Base-by-base conservation (phyloP, 768 basidiomycete genomes). In the Lentinula lateritia region DNA sequence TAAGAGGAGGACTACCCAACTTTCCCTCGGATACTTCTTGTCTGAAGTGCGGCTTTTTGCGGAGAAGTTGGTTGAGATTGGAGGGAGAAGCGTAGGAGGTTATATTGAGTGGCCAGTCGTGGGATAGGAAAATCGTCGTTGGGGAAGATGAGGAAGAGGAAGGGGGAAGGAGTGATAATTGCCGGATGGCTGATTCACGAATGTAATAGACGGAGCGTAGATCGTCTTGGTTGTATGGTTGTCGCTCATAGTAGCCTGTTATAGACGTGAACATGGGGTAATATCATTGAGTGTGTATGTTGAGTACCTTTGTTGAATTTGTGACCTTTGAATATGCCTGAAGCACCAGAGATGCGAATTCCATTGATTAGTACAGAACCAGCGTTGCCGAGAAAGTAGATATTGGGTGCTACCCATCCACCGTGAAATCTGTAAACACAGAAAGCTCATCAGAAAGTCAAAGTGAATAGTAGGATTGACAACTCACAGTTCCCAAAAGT, bases 351-450 rank as follows among this genome's bases (percentile, higher is more conserved):
- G 48, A 99, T 91, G 7, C 93, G 83, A 20, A 98, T 64, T 0
- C 95, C 95, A 67, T 96, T 90, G 32, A 97, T 86, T 39, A 88
- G 83, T 0, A 99, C 81, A 56, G 90, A 92, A 0, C 95, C 95
- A 2, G 95, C 93, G 68, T 89, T 85, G 0, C 97, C 97, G 2
- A 99, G 83, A 72, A 92, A 98, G 74, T 97, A 99, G 58, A 99
- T 95, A 69, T 97, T 95, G 0, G 91, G 92, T 0, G 96, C 97
- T 10, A 98, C 74, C 95, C 96, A 98, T 6, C 95, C 96, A 16
- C 96, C 95, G 67, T 98, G 92, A 72, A 94, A 98, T 61, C 93
- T 95, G 58, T 36, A 7, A 58, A 9, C 32, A 5, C 50, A 43
- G 32, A 42, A 78, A 72, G 50, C 52, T 54, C 41, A 57, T 20